A percentile compares a stretch with the other conserved stretches of the same genome.
Conservation (phyloP, 2,329 filamentous ascomycete genomes). For the Boeremia exigua region DNA sequence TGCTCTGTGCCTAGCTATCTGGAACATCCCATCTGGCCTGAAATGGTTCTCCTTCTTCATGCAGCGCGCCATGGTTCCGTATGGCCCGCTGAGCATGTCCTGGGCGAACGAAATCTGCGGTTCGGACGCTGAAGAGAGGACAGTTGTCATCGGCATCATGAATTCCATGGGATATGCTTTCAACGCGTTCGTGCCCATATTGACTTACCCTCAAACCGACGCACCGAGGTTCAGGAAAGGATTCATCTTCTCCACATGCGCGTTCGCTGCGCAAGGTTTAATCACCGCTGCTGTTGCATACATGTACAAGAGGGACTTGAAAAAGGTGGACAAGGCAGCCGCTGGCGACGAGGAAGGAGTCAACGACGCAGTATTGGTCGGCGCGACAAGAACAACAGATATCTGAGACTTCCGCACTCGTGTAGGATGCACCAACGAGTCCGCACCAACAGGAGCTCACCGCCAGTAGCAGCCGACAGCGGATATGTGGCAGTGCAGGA, state of each 20-base stretch:
- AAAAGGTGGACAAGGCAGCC: slow-evolving; percentile 3
- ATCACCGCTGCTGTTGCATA: slow-evolving; percentile 22
- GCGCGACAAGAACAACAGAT: slow-evolving; percentile 3
- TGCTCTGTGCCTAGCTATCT: slow-evolving; percentile 38
- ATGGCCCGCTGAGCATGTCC: slow-evolving; percentile 43
- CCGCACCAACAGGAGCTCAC: slow-evolving; percentile 2
- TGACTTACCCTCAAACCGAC: slow-evolving; percentile 28
- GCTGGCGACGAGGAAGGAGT: slow-evolving; percentile 15
- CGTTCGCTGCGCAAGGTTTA: slow-evolving; percentile 20
- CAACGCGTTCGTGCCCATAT: slow-evolving; percentile 51
- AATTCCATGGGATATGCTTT: slow-evolving; percentile 55
- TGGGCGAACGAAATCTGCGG: slow-evolving; percentile 58
- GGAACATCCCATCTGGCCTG: slow-evolving; percentile 36
- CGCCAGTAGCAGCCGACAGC: neutral
- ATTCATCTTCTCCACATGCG: slow-evolving; percentile 22
- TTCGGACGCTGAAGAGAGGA: slow-evolving; percentile 53
- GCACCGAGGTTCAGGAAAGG: slow-evolving; percentile 25
- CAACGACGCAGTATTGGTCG: slow-evolving; percentile 2
- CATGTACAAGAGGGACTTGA: slow-evolving; percentile 22
- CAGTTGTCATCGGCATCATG: slow-evolving; percentile 55
- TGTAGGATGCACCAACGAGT: neutral
- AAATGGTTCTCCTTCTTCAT: slow-evolving; percentile 45
- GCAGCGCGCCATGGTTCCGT: slow-evolving; percentile 37
- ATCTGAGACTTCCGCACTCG: neutral
- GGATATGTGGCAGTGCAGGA: slow-evolving; percentile 11